These are phyloP conservation scores for Vitis riparia DNA, from an alignment of 164 flowering plant genomes.

Conservation along the genomic window DNA sequence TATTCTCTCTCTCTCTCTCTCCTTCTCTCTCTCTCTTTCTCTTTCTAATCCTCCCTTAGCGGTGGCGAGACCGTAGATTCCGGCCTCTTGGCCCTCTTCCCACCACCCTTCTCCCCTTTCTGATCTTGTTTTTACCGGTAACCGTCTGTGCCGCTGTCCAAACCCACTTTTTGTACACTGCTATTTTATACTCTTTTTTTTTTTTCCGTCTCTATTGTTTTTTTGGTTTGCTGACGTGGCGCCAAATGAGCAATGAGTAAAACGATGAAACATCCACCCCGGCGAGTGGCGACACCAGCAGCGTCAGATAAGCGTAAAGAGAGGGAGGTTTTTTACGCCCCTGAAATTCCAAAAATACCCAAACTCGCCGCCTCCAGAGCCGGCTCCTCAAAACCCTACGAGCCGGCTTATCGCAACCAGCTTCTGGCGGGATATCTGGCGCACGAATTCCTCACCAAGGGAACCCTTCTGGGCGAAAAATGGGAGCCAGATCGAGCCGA, in stretches of 20 bases:
- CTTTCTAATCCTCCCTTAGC: no score
- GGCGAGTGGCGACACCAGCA: neutral
- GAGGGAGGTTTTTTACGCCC: neutral
- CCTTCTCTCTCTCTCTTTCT: neutral
- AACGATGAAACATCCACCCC: neutral
- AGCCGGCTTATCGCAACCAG: neutral
- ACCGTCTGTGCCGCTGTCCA: no score
- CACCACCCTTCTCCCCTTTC: no score
- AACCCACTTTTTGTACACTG: no score
- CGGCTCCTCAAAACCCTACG: neutral
- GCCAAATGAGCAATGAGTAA: neutral
- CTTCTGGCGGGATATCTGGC: conserved; percentile 23
- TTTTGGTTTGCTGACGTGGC: conserved; percentile 4
- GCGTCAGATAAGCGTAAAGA: conserved; percentile 8
- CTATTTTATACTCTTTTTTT: neutral
- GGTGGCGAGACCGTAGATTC: no score
- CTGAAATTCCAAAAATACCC: neutral
- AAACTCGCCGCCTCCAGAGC: neutral
- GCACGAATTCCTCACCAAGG: conserved; percentile 20
- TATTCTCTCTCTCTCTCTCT: neutral
- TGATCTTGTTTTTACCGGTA: no score
- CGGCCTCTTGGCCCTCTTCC: no score
- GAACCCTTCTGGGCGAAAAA: conserved; percentile 18
- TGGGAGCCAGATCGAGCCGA: conserved; percentile 16
- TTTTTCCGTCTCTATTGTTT: no score